These are phyloP conservation scores for Emergomyces pasteurianus DNA, from an alignment of 2,329 filamentous ascomycete genomes.

Conservation along the genomic window DNA sequence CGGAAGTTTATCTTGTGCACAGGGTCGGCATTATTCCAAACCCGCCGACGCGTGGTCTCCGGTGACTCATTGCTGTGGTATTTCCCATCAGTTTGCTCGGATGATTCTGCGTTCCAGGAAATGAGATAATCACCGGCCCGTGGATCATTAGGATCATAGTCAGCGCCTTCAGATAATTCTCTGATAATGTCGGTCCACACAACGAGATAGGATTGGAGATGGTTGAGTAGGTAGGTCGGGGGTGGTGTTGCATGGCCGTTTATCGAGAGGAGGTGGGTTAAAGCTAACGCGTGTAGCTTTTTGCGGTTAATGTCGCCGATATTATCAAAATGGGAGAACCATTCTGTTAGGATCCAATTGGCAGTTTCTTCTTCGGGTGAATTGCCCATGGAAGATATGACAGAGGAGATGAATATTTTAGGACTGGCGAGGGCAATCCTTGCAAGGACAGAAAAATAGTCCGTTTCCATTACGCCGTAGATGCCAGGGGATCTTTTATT, in stretches of 20 bases:
- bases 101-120: slow-evolving; percentile 21
- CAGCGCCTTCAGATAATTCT: slow-evolving; percentile 32
- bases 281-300: slow-evolving; percentile 35
- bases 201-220: slow-evolving; percentile 35
- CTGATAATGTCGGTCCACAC: slow-evolving; percentile 37
- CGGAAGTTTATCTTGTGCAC: slow-evolving; percentile 34
- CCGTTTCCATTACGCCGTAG: slow-evolving; percentile 63
- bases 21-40: slow-evolving; percentile 30
- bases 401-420: slow-evolving; percentile 47
- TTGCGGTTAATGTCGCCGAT: slow-evolving; percentile 36
- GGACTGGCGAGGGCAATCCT: slow-evolving; percentile 66
- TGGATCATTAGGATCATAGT: slow-evolving; percentile 23
- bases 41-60: slow-evolving; percentile 29
- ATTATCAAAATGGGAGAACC: slow-evolving; percentile 38
- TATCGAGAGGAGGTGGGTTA: slow-evolving; percentile 34
- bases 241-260: slow-evolving; percentile 25
- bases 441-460: slow-evolving; percentile 74
- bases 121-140: slow-evolving; percentile 31
- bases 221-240: slow-evolving; percentile 29
- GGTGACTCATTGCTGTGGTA: slow-evolving; percentile 27
- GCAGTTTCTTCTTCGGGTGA: slow-evolving; percentile 24
- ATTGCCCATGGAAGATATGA: slow-evolving; percentile 25
- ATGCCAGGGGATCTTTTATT: slow-evolving; percentile 58
- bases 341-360: slow-evolving; percentile 36
- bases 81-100: slow-evolving; percentile 21